Percentiles rank a stretch among this genome's conserved stretches.
phyloP scores from a whole-genome alignment of 2,329 filamentous ascomycete genomes.

The Pyrenochaeta sp. region DNA sequence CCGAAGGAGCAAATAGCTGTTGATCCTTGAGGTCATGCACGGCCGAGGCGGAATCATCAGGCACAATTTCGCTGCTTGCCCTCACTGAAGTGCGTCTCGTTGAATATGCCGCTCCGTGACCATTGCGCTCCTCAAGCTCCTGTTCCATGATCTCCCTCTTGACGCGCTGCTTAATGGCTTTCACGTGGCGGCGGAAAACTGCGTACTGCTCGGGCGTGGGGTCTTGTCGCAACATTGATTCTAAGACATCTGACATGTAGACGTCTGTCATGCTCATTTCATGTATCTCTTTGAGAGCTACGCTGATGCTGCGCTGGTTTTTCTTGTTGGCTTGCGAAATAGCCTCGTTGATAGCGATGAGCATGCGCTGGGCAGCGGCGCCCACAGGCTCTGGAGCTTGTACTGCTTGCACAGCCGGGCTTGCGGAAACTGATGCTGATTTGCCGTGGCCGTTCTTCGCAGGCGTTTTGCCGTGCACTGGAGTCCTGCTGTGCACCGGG shows the following conservation, averaged over 20 bases:
- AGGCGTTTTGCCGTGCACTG: constrained; percentile 35
- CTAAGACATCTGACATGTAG: constrained; percentile 49
- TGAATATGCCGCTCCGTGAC: constrained; percentile 27
- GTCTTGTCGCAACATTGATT: constrained; percentile 52
- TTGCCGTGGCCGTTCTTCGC: constrained; percentile 33
- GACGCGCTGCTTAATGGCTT: constrained; percentile 51
- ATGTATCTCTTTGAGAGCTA: constrained; percentile 54
- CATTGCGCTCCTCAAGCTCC: constrained; percentile 20
- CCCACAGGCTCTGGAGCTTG: constrained; percentile 16
- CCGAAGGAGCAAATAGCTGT: constrained; percentile 8
- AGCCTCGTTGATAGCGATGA: constrained; percentile 52
- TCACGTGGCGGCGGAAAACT: constrained; percentile 54
- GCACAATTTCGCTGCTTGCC: constrained; percentile 32
- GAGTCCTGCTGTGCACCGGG: constrained; percentile 43
- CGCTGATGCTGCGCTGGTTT: constrained; percentile 34
- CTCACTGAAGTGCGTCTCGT: constrained; percentile 30
- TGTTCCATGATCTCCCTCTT: constrained; percentile 36
- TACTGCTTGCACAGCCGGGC: constrained; percentile 24
- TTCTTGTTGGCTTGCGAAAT: constrained; percentile 49
- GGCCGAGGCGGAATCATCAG: constrained; percentile 32
- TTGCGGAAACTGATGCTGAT: constrained; percentile 22
- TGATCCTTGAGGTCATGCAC: constrained; percentile 26
- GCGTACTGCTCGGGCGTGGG: constrained; percentile 48
- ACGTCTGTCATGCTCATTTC: constrained; percentile 49
- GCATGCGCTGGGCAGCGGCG: constrained; percentile 34